A percentile compares a stretch with the other conserved stretches of the same genome.
phyloP scores from a whole-genome alignment of 208 protist species.

The Chromosphaera perkinsii region DNA sequence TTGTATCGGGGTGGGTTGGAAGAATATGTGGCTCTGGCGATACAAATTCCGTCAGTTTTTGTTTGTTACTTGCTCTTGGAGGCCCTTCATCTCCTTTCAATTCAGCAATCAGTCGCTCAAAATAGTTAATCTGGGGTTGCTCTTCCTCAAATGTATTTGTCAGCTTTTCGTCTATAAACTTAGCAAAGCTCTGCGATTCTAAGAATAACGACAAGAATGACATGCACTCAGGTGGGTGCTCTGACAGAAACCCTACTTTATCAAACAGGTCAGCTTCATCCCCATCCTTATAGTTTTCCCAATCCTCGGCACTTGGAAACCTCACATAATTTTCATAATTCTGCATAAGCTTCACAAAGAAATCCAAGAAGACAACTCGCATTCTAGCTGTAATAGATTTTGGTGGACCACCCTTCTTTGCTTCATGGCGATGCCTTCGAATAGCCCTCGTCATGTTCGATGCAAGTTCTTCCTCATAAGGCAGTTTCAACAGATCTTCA shows the following conservation, averaged over 20 bases:
- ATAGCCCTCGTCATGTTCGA: not conserved
- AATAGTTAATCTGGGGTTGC: slow-evolving; percentile 19
- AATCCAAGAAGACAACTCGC: slow-evolving; percentile 10
- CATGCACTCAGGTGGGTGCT: not conserved
- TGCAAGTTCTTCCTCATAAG: too few species aligned
- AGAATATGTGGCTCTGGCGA: too few species aligned
- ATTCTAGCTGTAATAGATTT: not conserved
- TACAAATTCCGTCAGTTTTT: too few species aligned
- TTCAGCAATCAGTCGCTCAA: too few species aligned
- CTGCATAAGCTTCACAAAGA: slow-evolving; percentile 1
- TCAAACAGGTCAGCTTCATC: slow-evolving; percentile 8
- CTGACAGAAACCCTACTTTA: slow-evolving; percentile 2
- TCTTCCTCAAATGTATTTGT: slow-evolving; percentile 1
- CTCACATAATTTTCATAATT: slow-evolving; percentile 7
- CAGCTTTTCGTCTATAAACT: slow-evolving; percentile 12
- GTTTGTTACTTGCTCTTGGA: too few species aligned
- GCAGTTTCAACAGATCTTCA: too few species aligned
- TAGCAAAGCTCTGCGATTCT: slow-evolving; percentile 5
- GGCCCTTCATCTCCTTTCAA: too few species aligned
- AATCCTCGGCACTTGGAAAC: not conserved
- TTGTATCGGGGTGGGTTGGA: too few species aligned
- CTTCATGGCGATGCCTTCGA: not conserved
- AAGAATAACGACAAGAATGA: slow-evolving; percentile 9
- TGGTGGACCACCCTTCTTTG: not conserved
- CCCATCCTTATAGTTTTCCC: not conserved